Conservation (phyloP, 2,329 filamentous ascomycete genomes). For the Stachybotrys chlorohalonatus region DNA sequence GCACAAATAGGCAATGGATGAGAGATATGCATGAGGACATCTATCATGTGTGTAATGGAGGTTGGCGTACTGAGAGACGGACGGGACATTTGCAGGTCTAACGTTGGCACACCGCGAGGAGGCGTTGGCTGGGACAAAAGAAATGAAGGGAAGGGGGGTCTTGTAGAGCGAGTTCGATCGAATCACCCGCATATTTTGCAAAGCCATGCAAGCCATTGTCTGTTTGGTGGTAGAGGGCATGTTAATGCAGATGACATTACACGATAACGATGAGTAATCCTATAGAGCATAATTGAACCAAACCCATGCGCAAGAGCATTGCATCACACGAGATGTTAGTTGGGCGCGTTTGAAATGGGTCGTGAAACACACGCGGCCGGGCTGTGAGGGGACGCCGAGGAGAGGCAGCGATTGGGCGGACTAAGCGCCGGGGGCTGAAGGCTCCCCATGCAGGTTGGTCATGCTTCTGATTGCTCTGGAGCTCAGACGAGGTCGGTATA, state of each 20-base stretch:
- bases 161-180: slow-evolving; percentile 6
- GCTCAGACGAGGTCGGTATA: neutral
- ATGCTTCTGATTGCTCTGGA: neutral
- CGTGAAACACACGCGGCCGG: slow-evolving; percentile 16
- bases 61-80: neutral
- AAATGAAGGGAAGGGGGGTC: neutral
- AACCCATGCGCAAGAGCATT: neutral
- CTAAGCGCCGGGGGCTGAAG: slow-evolving; percentile 17
- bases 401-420: slow-evolving; percentile 15
- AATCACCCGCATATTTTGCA: slow-evolving; percentile 1
- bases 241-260: neutral
- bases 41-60: neutral
- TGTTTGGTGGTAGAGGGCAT: neutral
- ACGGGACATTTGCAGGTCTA: neutral
- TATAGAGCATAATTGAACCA: neutral
- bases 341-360: neutral
- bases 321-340: neutral
- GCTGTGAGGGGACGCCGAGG: slow-evolving; percentile 1
- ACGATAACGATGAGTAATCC: neutral
- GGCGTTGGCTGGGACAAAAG: neutral
- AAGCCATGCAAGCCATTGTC: no score
- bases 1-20: neutral
- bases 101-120: neutral
- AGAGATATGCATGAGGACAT: neutral
- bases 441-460: neutral